These are phyloP conservation scores for Botrytis sinoallii DNA, from an alignment of 2,329 filamentous ascomycete species.

Conservation along the genomic window DNA sequence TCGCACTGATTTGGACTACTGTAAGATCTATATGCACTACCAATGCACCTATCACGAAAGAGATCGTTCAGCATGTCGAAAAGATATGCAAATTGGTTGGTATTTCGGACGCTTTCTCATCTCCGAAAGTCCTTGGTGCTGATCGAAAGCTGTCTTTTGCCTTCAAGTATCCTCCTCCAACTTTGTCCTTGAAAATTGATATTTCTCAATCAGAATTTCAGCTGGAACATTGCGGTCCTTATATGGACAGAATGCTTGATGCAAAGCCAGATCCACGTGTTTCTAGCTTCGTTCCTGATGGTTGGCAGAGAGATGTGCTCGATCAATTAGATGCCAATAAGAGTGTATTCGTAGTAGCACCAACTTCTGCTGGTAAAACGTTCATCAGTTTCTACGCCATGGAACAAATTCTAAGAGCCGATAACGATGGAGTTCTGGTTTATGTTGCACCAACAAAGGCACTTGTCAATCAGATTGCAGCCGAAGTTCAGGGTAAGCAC, in stretches of 20 bases:
- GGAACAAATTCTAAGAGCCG: constrained; percentile 67
- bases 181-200: constrained; percentile 34
- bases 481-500: constrained; percentile 62
- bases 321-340: constrained; percentile 68
- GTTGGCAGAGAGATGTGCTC: constrained; percentile 72
- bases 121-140: constrained; percentile 23
- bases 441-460: constrained; percentile 82
- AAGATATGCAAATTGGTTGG: constrained; percentile 37
- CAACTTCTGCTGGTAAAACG: constrained; percentile 76
- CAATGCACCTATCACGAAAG: constrained; percentile 42
- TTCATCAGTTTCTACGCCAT: constrained; percentile 85
- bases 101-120: constrained; percentile 37
- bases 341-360: constrained; percentile 72
- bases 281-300: constrained; percentile 65
- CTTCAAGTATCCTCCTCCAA: constrained; percentile 41
- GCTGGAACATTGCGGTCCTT: constrained; percentile 65
- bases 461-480: constrained; percentile 78
- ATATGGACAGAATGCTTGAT: constrained; percentile 72
- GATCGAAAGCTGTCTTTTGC: constrained; percentile 46
- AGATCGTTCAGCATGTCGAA: constrained; percentile 40
- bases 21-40: constrained; percentile 41
- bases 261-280: constrained; percentile 66
- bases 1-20: constrained; percentile 47
- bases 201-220: constrained; percentile 59
- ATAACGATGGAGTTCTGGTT: constrained; percentile 68